Base-by-base conservation (phyloP, 352 stramenopile species). In the Hyaloperonospora arabidopsidis region DNA sequence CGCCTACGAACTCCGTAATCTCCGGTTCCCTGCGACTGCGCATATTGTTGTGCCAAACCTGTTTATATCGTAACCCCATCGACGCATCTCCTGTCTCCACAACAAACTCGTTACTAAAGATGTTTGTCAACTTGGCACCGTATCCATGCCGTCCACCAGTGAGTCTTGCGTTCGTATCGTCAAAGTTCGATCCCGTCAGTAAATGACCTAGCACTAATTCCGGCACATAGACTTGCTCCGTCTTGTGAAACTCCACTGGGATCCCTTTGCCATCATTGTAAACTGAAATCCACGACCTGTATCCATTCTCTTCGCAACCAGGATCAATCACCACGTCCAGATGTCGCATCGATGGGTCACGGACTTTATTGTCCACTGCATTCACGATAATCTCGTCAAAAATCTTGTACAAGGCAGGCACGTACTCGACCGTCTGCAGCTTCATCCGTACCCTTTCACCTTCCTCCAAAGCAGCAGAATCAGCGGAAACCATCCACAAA, bases 371-470 rank as follows among this genome's bases (percentile, higher is more conserved):
- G 72, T 98, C 93, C 81, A 98, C 97, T 5, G 91, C 93, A 66
- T 99, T 99, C 17, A 99, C 96, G 36, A 99, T 89, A 70, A 99
- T 99, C 78, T 99, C 96, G 69, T 99, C 96, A 62, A 99, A 99
- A 63, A 99, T 99, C 71, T 99, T 99, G 87, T 97, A 99, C 43
- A 99, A 73, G 34, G 85, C 85, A 7, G 81, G 79, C 12, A 90
- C 78, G 48, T 86, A 93, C 64, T 91, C 77, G 15, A 95, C 77
- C 14, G 65, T 57, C 34, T 87, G 72, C 46, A 87, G 82, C 48
- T 78, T 77, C 82, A 93, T 92, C 45, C 67, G 61, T 35, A 73
- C 55, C 51, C 35, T 51, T 47, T 36, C 59, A 21, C 52, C 63
- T 18, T 74, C 62, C 7, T 70, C 49, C 21, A 58, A 55, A 19